These are phyloP conservation scores for Acephala macrosclerotiorum DNA, from an alignment of 2,329 filamentous ascomycete species.

Conservation along the genomic window DNA sequence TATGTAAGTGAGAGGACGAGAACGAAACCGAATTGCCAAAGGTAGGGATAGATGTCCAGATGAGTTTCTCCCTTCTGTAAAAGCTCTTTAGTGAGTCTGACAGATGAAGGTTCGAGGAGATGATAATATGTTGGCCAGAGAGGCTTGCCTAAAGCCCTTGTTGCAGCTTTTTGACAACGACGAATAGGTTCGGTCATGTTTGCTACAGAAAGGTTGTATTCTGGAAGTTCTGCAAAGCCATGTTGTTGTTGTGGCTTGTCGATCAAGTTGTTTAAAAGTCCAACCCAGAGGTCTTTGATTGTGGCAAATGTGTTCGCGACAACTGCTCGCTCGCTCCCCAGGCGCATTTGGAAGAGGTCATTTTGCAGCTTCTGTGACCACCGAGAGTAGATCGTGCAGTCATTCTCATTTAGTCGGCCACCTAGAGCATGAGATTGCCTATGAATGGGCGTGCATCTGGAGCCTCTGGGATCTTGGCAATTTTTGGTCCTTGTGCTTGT, in stretches of 20 bases:
- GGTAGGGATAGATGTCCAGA: constrained; percentile 34
- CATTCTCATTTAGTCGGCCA: constrained; percentile 33
- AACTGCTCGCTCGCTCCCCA: constrained; percentile 35
- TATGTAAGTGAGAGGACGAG: constrained; percentile 37
- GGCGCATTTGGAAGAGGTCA: constrained; percentile 32
- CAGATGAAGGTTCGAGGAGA: constrained; percentile 33
- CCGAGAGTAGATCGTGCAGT: constrained; percentile 32
- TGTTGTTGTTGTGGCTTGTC: constrained; percentile 38
- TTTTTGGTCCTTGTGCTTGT: constrained; percentile 44
- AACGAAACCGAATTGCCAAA: constrained; percentile 38
- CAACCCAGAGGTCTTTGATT: constrained; percentile 37
- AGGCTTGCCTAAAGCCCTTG: constrained; percentile 35
- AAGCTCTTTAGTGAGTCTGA: constrained; percentile 26
- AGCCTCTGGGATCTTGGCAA: constrained; percentile 28
- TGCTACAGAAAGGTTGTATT: constrained; percentile 34
- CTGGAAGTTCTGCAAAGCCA: constrained; percentile 37
- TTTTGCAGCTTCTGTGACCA: constrained; percentile 28
- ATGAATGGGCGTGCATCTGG: constrained; percentile 32
- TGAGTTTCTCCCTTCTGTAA: constrained; percentile 24
- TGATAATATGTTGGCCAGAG: constrained; percentile 38
- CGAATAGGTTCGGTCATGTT: constrained; percentile 39
- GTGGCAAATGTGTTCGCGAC: constrained; percentile 32
- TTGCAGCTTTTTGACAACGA: constrained; percentile 35
- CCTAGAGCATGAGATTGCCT: constrained; percentile 35
- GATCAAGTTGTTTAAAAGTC: constrained; percentile 32